Evolutionary conservation across 176 grass and related monocot genomes (phyloP).

Genomic region (Puccinellia tenuiflora): DNA sequence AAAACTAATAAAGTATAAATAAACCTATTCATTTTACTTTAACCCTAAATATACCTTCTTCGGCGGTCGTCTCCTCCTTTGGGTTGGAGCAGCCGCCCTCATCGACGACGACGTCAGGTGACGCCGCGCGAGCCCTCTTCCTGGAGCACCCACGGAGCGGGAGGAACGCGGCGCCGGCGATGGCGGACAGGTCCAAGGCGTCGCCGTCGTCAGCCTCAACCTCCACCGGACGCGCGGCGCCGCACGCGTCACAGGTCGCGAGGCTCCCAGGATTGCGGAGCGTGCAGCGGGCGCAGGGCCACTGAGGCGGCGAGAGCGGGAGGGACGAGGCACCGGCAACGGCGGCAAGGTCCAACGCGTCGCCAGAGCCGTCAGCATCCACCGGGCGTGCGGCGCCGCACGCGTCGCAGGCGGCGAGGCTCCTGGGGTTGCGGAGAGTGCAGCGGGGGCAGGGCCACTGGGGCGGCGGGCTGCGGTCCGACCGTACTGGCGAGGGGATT

Average conservation of each 20-base stretch:
- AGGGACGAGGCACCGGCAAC: constrained; percentile 10
- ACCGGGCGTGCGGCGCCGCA: constrained; percentile 38
- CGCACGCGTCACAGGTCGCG: constrained; percentile 40
- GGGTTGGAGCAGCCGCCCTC: not conserved
- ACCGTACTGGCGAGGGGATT: not conserved
- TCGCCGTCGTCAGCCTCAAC: constrained; percentile 30
- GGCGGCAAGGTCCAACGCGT: not conserved
- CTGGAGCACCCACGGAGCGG: constrained; percentile 28
- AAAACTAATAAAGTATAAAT: not conserved
- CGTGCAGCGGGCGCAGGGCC: constrained; percentile 59
- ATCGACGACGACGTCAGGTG: not conserved
- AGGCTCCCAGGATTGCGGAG: constrained; percentile 26
- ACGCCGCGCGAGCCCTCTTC: constrained; percentile 28
- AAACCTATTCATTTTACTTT: not conserved
- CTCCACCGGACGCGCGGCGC: constrained; percentile 25
- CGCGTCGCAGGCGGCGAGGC: constrained; percentile 20
- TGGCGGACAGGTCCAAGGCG: constrained; percentile 18
- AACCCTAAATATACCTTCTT: constrained; percentile 22
- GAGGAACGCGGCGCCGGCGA: constrained; percentile 40
- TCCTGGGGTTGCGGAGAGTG: constrained; percentile 42
- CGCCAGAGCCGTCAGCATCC: constrained; percentile 13
- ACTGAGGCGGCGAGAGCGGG: constrained; percentile 1
- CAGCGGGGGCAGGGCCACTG: constrained; percentile 52
- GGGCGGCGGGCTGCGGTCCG: not conserved
- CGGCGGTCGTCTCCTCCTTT: not conserved